phyloP scores from a whole-genome alignment of 768 basidiomycete species.

The Pulveroboletus ravenelii region DNA sequence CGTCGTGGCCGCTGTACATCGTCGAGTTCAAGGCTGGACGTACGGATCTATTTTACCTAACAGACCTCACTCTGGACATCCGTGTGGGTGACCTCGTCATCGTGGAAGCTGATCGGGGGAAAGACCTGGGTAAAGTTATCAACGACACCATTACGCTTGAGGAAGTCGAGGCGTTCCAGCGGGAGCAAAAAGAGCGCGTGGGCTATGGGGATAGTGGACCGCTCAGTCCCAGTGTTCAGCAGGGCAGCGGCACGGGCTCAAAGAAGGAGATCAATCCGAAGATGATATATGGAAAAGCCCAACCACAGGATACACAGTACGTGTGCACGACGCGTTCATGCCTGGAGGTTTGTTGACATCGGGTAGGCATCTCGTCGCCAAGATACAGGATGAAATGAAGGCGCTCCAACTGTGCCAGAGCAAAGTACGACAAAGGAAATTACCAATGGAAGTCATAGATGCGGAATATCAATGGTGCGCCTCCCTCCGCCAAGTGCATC shows the following conservation, averaged over 20 bases:
- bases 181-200: constrained; percentile 62
- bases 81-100: constrained; percentile 89
- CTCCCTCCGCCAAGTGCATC: neutral
- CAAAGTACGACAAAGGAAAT: constrained; percentile 88
- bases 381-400: constrained; percentile 87
- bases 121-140: constrained; percentile 87
- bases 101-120: constrained; percentile 94
- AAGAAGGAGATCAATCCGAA: constrained; percentile 97
- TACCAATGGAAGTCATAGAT: constrained; percentile 98
- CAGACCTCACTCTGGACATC: constrained; percentile 60
- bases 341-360: constrained; percentile 6
- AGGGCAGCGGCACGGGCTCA: constrained; percentile 30
- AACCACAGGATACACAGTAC: constrained; percentile 75
- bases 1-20: constrained; percentile 88
- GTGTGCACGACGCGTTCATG: constrained; percentile 14
- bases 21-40: constrained; percentile 97
- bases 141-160: constrained; percentile 87
- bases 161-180: constrained; percentile 89
- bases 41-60: constrained; percentile 90
- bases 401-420: constrained; percentile 87
- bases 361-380: constrained; percentile 65
- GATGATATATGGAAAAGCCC: constrained; percentile 90
- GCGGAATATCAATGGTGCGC: constrained; percentile 97
- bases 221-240: constrained; percentile 45
- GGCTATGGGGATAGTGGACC: constrained; percentile 40